Base-by-base conservation (phyloP, 202 grass and related monocot species). In the Setaria viridis region DNA sequence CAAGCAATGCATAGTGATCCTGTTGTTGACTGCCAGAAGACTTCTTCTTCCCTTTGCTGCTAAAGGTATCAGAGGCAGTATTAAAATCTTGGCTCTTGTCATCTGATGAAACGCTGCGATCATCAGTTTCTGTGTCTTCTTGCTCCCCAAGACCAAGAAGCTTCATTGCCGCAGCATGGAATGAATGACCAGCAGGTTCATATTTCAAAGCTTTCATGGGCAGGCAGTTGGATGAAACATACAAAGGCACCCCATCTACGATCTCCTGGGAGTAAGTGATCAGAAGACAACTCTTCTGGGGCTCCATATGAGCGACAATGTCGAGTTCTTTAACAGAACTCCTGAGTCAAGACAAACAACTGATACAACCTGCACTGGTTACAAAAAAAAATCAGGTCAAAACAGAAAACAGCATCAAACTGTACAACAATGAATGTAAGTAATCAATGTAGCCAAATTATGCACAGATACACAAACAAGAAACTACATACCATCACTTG, bases 1-100 rank as follows among this genome's bases (percentile, higher is more conserved):
- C 95, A 78, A 98, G 86, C 64, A 98, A 89, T 17, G 95, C 87
- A 92, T 98, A 98, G 86, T 95, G 95, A 86, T 98, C 95, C 83
- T 98, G 89, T 49, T 95, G 93, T 57, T 93, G 87, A 85, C 88
- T 94, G 72, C 91, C 91, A 77, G 68, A 81, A 29, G 82, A 95
- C 78, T 98, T 98, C 91, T 98, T 98, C 80, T 92, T 98, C 50
- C 93, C 91, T 82, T 94, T 98, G 81, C 91, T 94, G 59, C 91
- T 90, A 42, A 93, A 98, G 59, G 86, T 92, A 86, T 98, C 93
- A 11, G 91, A 85, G 69, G 83, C 85, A 58, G 87, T 76, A 35
- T 41, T 63, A 82, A 90, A 92, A 69, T 88, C 86, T 82, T 97
- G 90, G 64, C 89, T 77, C 80, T 89, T 91, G 66, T 99, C 91